Conservation (phyloP, 441 rosid genomes). For the Hypseocharis bilobata region DNA sequence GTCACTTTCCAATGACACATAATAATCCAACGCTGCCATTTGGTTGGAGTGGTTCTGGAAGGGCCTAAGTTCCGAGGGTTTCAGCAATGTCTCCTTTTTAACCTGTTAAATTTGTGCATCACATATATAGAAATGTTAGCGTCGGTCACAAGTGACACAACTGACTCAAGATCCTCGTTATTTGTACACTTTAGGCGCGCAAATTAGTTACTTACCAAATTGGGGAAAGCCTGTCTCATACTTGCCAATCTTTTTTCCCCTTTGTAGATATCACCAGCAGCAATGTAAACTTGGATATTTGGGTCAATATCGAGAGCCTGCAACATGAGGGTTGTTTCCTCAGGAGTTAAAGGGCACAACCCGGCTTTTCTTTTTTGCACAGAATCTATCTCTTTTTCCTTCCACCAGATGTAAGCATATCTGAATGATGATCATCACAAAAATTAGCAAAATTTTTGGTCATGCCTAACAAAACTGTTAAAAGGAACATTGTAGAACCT, state of each 20-base stretch:
- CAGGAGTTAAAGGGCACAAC: constrained; percentile 59
- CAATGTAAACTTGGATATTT: constrained; percentile 57
- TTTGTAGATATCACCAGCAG: constrained; percentile 69
- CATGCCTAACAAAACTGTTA: background rate
- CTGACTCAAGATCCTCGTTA: too few relatives aligned
- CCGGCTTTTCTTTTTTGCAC: constrained; percentile 58
- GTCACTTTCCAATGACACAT: constrained; percentile 30
- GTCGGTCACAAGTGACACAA: too few relatives aligned
- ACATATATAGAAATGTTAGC: too few relatives aligned
- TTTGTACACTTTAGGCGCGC: too few relatives aligned
- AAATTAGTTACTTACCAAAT: too few relatives aligned
- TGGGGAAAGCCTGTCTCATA: constrained; percentile 40
- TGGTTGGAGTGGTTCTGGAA: constrained; percentile 31
- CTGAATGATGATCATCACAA: constrained; percentile 21
- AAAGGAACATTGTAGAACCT: constrained; percentile 11
- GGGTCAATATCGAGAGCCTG: constrained; percentile 48
- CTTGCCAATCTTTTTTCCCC: constrained; percentile 49
- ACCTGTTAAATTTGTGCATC: too few relatives aligned
- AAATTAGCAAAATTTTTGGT: background rate
- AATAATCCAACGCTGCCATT: constrained; percentile 38
- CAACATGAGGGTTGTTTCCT: constrained; percentile 56
- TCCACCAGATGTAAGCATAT: constrained; percentile 77
- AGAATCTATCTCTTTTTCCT: constrained; percentile 57
- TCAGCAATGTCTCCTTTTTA: constrained; percentile 31
- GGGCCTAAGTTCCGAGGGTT: constrained; percentile 29